A percentile compares a stretch with the other conserved stretches of the same genome.
Evolutionary conservation across 2,329 filamentous ascomycete species (phyloP).

Genomic region (Akanthomyces muscarius): DNA sequence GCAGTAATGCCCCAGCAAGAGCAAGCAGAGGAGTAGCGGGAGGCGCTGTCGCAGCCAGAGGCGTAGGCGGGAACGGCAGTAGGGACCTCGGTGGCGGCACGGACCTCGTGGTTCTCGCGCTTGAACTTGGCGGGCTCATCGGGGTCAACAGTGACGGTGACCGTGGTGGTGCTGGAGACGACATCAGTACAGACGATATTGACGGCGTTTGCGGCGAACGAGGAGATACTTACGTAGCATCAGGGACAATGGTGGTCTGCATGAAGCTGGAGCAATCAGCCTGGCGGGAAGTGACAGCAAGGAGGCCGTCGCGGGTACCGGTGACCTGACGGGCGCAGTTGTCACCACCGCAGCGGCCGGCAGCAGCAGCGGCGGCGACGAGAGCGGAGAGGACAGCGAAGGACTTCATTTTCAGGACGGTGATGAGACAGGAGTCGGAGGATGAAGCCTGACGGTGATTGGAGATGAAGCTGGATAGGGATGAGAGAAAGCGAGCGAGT

Average conservation of each 20-base stretch:
- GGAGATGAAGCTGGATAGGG: conserved; percentile 15
- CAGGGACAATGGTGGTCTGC: conserved; percentile 37
- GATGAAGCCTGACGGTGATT: conserved; percentile 3
- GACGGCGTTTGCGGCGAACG: neutral
- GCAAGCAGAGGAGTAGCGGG: conserved; percentile 40
- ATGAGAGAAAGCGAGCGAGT: conserved; percentile 10
- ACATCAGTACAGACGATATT: neutral
- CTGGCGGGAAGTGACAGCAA: conserved; percentile 32
- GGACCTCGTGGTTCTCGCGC: conserved; percentile 27
- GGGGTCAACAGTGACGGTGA: conserved; percentile 36
- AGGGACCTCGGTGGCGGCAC: conserved; percentile 31
- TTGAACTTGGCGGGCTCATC: conserved; percentile 27
- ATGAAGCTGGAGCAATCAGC: conserved; percentile 40
- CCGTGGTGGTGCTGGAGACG: conserved; percentile 31
- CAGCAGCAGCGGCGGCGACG: conserved; percentile 33
- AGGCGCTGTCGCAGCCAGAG: conserved; percentile 31
- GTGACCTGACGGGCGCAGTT: conserved; percentile 46
- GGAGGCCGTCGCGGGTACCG: conserved; percentile 37
- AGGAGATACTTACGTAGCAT: conserved; percentile 33
- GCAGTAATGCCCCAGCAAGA: conserved; percentile 43
- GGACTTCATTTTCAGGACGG: conserved; percentile 37
- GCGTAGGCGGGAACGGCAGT: conserved; percentile 38
- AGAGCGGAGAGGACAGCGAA: conserved; percentile 34
- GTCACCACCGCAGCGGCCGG: conserved; percentile 37
- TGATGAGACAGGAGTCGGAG: conserved; percentile 10